These are phyloP conservation scores for Benincasa hispida DNA, from an alignment of 306 rosid species.

Conservation along the genomic window DNA sequence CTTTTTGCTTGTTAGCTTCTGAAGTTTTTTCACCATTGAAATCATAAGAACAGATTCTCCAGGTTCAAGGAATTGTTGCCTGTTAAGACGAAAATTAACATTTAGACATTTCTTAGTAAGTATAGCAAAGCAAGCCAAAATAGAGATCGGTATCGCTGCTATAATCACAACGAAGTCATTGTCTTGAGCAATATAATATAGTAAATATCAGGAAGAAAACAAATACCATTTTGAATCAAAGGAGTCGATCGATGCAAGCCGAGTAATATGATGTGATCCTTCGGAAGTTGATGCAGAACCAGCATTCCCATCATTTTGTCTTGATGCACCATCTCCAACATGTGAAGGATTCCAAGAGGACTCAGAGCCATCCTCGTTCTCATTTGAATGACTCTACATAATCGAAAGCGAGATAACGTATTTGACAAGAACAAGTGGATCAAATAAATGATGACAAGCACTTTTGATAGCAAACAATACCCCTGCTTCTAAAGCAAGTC, in stretches of 20 bases:
- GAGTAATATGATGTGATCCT: conserved; percentile 43
- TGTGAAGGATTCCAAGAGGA: conserved; percentile 80
- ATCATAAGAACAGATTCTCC: conserved; percentile 95
- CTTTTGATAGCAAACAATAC: conserved; percentile 19
- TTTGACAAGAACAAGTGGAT: not conserved
- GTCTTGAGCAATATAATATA: not conserved
- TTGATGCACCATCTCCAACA: conserved; percentile 50
- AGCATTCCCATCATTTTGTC: conserved; percentile 39
- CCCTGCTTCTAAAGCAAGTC: conserved; percentile 58
- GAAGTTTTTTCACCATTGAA: conserved; percentile 89
- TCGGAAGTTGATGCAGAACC: conserved; percentile 60
- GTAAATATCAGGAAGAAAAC: not conserved
- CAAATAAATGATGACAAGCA: not conserved
- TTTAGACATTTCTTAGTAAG: not conserved
- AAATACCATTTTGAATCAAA: conserved; percentile 96
- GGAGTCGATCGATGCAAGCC: conserved; percentile 98
- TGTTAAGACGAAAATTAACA: conserved; percentile 12
- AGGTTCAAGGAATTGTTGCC: conserved; percentile 96
- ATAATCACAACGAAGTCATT: not conserved
- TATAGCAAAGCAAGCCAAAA: not conserved
- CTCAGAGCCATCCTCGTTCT: conserved; percentile 34
- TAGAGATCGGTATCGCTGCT: not conserved
- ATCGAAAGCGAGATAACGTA: not conserved
- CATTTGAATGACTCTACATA: conserved; percentile 39
- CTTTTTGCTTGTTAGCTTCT: conserved; percentile 85